A percentile compares a stretch with the other conserved stretches of the same genome.
Evolutionary conservation across 306 rosid species (phyloP).

Genomic region (Casuarina equisetifolia): DNA sequence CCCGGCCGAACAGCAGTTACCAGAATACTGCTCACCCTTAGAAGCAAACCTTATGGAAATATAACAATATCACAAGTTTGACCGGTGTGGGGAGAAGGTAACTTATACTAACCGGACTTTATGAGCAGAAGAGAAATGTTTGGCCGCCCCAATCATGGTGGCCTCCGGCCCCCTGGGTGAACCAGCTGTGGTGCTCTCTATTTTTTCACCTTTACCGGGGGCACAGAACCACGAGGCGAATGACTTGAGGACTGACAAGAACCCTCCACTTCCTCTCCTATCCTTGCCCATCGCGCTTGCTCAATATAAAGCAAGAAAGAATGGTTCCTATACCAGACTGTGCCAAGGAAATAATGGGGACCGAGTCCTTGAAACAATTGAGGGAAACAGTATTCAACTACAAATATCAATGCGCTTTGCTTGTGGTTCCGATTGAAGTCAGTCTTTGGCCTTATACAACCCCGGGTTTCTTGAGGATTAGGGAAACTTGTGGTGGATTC

Average conservation of each 20-base stretch:
- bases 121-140: constrained; percentile 53
- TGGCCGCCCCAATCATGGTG: constrained; percentile 44
- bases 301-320: no score
- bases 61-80: no score
- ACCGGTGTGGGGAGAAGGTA: no score
- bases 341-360: no score
- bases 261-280: not conserved
- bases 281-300: constrained; percentile 20
- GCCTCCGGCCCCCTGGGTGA: constrained; percentile 32
- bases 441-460: not conserved
- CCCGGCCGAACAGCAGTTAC: no score
- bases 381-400: no score
- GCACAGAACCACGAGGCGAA: constrained; percentile 12
- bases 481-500: not conserved
- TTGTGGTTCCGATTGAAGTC: not conserved
- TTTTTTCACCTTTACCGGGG: constrained; percentile 2
- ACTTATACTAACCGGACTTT: constrained; percentile 27
- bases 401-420: no score
- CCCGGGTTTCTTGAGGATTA: constrained; percentile 13
- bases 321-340: no score
- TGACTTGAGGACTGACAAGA: not conserved
- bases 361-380: no score
- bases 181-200: constrained; percentile 20
- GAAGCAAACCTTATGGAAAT: not conserved
- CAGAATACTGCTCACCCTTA: no score